Evolutionary conservation across 257 asterid species (phyloP).

Genomic region (Salvia rosmarinus): DNA sequence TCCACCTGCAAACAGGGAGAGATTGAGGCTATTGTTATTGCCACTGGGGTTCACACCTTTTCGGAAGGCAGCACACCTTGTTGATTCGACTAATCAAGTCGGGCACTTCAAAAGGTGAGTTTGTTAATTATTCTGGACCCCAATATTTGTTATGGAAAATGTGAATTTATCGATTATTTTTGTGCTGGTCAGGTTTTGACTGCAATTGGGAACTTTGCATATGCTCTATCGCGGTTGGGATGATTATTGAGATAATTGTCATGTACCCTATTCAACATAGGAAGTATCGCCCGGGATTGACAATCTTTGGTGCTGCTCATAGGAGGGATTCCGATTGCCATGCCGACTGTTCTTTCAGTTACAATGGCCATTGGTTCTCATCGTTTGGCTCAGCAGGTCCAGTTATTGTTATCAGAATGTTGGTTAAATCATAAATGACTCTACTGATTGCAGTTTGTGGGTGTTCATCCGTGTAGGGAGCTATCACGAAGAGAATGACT

Average conservation of each 20-base stretch:
- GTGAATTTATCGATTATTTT: not conserved
- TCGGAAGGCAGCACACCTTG: constrained; percentile 98
- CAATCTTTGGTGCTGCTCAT: constrained; percentile 95
- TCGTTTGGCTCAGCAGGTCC: constrained; percentile 95
- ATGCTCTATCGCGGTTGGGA: constrained; percentile 97
- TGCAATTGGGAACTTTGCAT: constrained; percentile 96
- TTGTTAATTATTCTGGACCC: not conserved
- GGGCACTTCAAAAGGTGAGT: constrained; percentile 94
- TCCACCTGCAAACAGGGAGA: constrained; percentile 99
- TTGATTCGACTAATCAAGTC: constrained; percentile 89
- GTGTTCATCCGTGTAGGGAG: constrained; percentile 58
- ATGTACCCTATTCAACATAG: constrained; percentile 96
- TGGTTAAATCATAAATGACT: not conserved
- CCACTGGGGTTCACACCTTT: constrained; percentile 96
- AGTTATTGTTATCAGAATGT: constrained; percentile 26
- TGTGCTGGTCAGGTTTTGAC: constrained; percentile 72
- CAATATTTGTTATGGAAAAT: not conserved
- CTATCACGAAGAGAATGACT: constrained; percentile 98
- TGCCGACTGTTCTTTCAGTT: constrained; percentile 98
- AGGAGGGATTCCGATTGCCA: constrained; percentile 98
- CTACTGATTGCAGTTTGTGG: constrained; percentile 21
- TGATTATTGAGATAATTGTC: constrained; percentile 86
- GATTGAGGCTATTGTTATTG: constrained; percentile 87
- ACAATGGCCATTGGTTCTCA: constrained; percentile 99
- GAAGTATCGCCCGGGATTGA: constrained; percentile 94